Conservation (phyloP, 2,329 filamentous ascomycete genomes). For the Botryosphaeria dothidea region DNA sequence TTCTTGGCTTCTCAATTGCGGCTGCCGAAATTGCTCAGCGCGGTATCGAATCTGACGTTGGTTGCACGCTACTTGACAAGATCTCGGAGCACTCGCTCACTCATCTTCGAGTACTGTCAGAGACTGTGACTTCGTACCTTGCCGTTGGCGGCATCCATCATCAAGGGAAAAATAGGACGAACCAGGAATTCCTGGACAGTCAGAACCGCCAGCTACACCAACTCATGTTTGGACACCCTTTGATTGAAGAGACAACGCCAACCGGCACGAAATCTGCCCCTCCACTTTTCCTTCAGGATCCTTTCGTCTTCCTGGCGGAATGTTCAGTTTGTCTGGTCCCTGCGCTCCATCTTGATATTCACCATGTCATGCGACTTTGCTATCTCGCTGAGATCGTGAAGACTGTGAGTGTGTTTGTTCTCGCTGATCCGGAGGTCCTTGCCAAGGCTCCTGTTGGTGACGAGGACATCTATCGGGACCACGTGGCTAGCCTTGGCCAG, state of each 20-base stretch:
- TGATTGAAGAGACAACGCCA: slow-evolving; percentile 39
- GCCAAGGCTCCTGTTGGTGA: slow-evolving; percentile 6
- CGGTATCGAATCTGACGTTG: slow-evolving; percentile 70
- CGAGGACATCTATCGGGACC: slow-evolving; percentile 7
- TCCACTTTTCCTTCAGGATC: slow-evolving; percentile 67
- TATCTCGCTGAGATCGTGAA: slow-evolving; percentile 91
- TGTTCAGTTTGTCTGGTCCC: slow-evolving; percentile 70
- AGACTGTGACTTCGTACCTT: slow-evolving; percentile 84
- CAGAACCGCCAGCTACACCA: slow-evolving; percentile 73
- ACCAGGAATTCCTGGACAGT: slow-evolving; percentile 67
- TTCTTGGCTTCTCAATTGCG: slow-evolving; percentile 82
- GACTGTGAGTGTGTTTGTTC: slow-evolving; percentile 61
- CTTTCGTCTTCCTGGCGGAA: slow-evolving; percentile 80
- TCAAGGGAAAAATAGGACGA: slow-evolving; percentile 58
- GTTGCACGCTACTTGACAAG: slow-evolving; percentile 76
- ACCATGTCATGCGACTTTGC: slow-evolving; percentile 79
- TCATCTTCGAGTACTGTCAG: slow-evolving; percentile 83
- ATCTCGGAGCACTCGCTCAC: slow-evolving; percentile 82
- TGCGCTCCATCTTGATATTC: slow-evolving; percentile 70
- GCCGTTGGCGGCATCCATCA: slow-evolving; percentile 70
- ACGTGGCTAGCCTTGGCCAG: slow-evolving; percentile 30
- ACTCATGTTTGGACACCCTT: slow-evolving; percentile 65
- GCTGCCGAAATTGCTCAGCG: slow-evolving; percentile 90
- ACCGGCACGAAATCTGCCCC: slow-evolving; percentile 44
- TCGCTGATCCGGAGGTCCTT: slow-evolving; percentile 11